Conservation (phyloP, 2,329 filamentous ascomycete genomes). For the Leptographium procerum region DNA sequence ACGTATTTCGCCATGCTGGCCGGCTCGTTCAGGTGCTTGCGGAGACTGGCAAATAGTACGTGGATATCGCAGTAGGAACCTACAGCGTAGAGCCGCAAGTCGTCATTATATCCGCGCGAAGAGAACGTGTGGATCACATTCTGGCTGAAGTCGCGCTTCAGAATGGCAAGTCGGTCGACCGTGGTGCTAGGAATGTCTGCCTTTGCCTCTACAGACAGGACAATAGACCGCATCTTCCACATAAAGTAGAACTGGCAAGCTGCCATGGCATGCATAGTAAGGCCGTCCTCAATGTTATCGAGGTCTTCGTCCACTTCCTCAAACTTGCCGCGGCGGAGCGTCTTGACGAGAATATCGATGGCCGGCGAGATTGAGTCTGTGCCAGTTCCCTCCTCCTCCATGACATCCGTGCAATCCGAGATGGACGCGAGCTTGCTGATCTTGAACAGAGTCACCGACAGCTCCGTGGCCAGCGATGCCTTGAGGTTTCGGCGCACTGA, state of each 20-base stretch:
- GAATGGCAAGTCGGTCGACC: constrained; percentile 46
- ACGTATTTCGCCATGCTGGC: constrained; percentile 35
- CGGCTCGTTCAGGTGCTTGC: constrained; percentile 37
- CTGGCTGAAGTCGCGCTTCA: constrained; percentile 45
- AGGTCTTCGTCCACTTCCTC: constrained; percentile 57
- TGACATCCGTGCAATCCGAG: constrained; percentile 61
- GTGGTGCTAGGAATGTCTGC: constrained; percentile 43
- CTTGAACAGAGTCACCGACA: constrained; percentile 65
- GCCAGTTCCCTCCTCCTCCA: constrained; percentile 52
- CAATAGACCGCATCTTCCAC: constrained; percentile 68
- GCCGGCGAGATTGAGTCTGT: constrained; percentile 37
- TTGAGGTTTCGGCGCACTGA: constrained; percentile 58
- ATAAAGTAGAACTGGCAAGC: constrained; percentile 81
- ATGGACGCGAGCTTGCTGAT: constrained; percentile 72
- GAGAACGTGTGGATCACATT: constrained; percentile 59
- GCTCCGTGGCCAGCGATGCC: constrained; percentile 51
- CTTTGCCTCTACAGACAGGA: constrained; percentile 41
- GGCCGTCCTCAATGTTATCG: constrained; percentile 67
- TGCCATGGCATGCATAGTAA: constrained; percentile 66
- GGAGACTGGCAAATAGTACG: constrained; percentile 64
- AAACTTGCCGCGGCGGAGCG: constrained; percentile 63
- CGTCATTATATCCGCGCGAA: constrained; percentile 59
- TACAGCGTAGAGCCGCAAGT: constrained; percentile 64
- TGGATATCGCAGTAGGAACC: constrained; percentile 73
- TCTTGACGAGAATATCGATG: constrained; percentile 59